Evolutionary conservation across 257 asterid genomes (phyloP), one percentile per base, ranked within the genome.

Genomic region (Penstemon davidsonii): DNA sequence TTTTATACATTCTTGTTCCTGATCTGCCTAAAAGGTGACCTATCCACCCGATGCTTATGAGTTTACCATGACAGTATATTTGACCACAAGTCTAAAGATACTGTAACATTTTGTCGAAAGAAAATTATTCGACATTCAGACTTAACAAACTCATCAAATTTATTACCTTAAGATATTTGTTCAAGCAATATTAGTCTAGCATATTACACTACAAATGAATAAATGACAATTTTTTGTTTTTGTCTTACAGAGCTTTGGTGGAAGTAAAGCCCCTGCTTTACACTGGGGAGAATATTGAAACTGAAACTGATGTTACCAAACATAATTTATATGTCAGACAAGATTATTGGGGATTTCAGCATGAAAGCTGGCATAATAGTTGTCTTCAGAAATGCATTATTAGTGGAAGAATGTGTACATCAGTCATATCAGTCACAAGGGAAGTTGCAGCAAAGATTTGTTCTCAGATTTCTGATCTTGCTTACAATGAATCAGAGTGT

Each of bases 21-120:
- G 96, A 87, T 84, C 84, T 93, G 68, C 99, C 99, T n/a, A 93
- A 90, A 79, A 87, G 99, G 99, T 93, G 62, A 76, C 39, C 53
- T 66, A 56, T 40, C 64, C 52, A 42, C 7, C 49, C 42, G 25
- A 64, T 61, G 60, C 41, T 58, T n/a, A 38, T 59, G 59, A 56
- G 8, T 70, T 71, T 52, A 55, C 49, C 60, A 33, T 58, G 64
- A 53, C 43, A 15, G 42, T 42, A 64, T 58, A 58, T 45, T 55
- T 56, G 7, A 67, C 57, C 71, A 7, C 8, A n/a, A 52, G 46
- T 52, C 38, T 39, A 15, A 60, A 44, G 18, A 47, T 57, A 53
- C 54, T 37, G 10, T 40, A 4, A 61, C 38, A 5, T 38, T 44
- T n/a, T 54, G 60, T 36, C 19, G n/a, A 54, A 43, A 13, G 33